phyloP scores from a whole-genome alignment of 805 yeast species.

The Lipomyces sp. region DNA sequence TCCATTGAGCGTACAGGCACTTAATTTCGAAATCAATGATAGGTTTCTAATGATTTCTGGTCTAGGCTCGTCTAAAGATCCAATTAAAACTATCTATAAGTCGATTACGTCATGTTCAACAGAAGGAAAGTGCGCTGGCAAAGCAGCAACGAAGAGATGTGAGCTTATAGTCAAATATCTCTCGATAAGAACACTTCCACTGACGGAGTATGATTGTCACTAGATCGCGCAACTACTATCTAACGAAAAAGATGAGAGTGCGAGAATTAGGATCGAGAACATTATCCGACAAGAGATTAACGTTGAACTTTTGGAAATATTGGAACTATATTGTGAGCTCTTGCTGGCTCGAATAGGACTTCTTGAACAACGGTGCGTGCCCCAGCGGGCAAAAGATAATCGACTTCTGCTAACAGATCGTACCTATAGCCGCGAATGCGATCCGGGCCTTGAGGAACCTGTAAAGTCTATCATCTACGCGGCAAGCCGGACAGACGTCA shows the following conservation, averaged over 20 bases:
- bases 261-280: slow-evolving; percentile 80
- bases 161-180: slow-evolving; percentile 12
- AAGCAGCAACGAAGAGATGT: slow-evolving; percentile 72
- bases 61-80: slow-evolving; percentile 38
- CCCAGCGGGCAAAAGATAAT: neutral
- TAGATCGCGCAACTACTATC: slow-evolving; percentile 70
- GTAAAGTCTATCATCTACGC: slow-evolving; percentile 70
- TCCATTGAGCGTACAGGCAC: neutral
- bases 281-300: slow-evolving; percentile 81
- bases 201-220: neutral
- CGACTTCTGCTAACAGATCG: neutral
- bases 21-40: neutral
- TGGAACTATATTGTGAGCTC: slow-evolving; percentile 83
- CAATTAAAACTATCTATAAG: slow-evolving; percentile 70
- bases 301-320: slow-evolving; percentile 74
- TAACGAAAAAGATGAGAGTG: slow-evolving; percentile 78
- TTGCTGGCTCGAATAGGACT: slow-evolving; percentile 73
- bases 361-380: slow-evolving; percentile 50
- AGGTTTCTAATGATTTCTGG: neutral
- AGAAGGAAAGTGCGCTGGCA: slow-evolving; percentile 72
- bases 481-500: slow-evolving; percentile 74
- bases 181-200: neutral
- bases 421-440: slow-evolving; percentile 46
- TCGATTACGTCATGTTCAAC: slow-evolving; percentile 71
- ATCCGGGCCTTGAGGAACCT: slow-evolving; percentile 73